These are phyloP conservation scores for Cantharellus cinnabarinus DNA, from an alignment of 768 basidiomycete genomes.

Conservation along the genomic window DNA sequence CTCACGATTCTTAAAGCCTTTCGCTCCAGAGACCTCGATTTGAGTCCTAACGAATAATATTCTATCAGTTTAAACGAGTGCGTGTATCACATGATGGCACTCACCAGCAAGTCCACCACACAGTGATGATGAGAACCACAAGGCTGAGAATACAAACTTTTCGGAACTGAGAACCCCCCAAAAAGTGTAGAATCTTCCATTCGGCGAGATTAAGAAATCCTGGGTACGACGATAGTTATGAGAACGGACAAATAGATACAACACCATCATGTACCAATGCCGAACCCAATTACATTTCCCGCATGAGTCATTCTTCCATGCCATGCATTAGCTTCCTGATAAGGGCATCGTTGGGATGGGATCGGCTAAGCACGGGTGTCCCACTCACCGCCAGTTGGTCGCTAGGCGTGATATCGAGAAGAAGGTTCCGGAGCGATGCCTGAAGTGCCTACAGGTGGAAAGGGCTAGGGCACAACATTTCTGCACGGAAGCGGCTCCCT, in stretches of 20 bases:
- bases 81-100: neutral
- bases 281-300: conserved; percentile 87
- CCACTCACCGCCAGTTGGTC: conserved; percentile 51
- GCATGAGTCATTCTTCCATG: conserved; percentile 90
- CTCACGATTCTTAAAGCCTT: conserved; percentile 13
- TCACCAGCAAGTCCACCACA: conserved; percentile 61
- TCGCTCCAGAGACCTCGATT: conserved; percentile 35
- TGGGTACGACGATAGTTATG: conserved; percentile 11
- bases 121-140: conserved; percentile 53
- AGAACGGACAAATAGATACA: neutral
- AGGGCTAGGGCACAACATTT: conserved; percentile 9
- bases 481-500: conserved; percentile 25
- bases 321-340: conserved; percentile 70
- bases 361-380: neutral
- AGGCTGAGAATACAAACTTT: conserved; percentile 86
- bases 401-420: conserved; percentile 76
- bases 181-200: conserved; percentile 51
- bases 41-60: conserved; percentile 26
- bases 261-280: conserved; percentile 42
- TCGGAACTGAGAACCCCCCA: conserved; percentile 87
- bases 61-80: neutral
- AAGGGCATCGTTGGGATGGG: neutral
- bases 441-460: conserved; percentile 16
- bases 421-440: conserved; percentile 80
- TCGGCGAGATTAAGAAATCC: conserved; percentile 78